A percentile compares a stretch with the other conserved stretches of the same genome.
phyloP scores from a whole-genome alignment of 116 monocot genomes.

The Iris pallida region DNA sequence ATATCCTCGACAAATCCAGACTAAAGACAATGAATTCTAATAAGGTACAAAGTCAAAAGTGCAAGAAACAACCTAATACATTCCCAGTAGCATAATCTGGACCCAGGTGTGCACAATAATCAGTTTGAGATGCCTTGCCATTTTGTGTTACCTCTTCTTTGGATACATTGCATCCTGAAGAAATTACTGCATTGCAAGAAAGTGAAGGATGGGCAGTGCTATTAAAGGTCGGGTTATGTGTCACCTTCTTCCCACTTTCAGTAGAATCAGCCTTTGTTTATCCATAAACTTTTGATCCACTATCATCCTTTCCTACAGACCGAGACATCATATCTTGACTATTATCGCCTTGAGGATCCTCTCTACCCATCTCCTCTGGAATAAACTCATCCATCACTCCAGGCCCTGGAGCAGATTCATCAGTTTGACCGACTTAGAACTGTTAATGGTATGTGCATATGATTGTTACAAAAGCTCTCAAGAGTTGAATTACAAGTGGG shows the following conservation, averaged over 20 bases:
- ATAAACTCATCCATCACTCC: constrained; percentile 90
- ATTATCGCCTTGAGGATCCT: constrained; percentile 84
- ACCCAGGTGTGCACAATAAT: constrained; percentile 24
- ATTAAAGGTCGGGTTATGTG: constrained; percentile 40
- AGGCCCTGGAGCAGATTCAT: constrained; percentile 84
- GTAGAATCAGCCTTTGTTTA: constrained; percentile 83
- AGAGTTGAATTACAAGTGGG: no score
- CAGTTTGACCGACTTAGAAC: no score
- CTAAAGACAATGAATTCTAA: background rate
- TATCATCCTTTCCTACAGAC: constrained; percentile 72
- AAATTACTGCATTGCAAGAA: constrained; percentile 92
- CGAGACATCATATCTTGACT: constrained; percentile 83
- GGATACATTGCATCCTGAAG: constrained; percentile 56
- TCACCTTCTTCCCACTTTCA: constrained; percentile 82
- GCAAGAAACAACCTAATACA: constrained; percentile 33
- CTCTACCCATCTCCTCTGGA: constrained; percentile 65
- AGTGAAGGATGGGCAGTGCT: constrained; percentile 72
- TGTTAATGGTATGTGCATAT: no score
- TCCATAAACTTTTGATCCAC: constrained; percentile 87
- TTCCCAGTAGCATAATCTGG: constrained; percentile 53
- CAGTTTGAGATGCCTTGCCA: constrained; percentile 35
- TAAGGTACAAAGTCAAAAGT: background rate
- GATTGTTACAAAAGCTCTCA: no score
- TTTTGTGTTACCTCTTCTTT: constrained; percentile 81
- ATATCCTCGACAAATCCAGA: background rate